phyloP scores from a whole-genome alignment of 78 protist species.

The Emiliania huxleyi region DNA sequence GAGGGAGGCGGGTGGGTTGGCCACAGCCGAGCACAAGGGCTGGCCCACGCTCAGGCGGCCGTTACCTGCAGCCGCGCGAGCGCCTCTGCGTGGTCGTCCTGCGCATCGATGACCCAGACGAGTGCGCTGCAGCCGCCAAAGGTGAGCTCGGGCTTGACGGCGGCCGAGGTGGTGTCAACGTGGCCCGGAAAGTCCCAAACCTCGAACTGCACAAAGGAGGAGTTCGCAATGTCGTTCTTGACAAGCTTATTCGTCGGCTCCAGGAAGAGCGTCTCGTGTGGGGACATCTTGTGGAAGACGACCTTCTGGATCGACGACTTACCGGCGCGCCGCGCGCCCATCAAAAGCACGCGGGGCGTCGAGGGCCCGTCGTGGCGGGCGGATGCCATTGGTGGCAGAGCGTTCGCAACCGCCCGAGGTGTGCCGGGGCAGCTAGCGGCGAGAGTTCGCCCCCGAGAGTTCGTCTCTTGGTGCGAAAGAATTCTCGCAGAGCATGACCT shows the following conservation, averaged over 20 bases:
- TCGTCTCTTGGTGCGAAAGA: too few species aligned
- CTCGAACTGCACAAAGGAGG: slow-evolving; percentile 86
- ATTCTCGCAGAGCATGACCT: too few species aligned
- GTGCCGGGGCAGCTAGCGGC: too few species aligned
- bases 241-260: slow-evolving; percentile 68
- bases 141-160: slow-evolving; percentile 68
- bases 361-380: too few species aligned
- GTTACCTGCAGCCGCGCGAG: slow-evolving; percentile 59
- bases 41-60: too few species aligned
- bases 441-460: too few species aligned
- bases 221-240: slow-evolving; percentile 73
- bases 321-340: slow-evolving; percentile 82
- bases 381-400: not conserved
- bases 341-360: slow-evolving; percentile 62
- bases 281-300: slow-evolving; percentile 93
- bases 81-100: slow-evolving; percentile 71
- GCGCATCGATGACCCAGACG: slow-evolving; percentile 88
- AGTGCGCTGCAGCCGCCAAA: slow-evolving; percentile 88
- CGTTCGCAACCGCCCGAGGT: too few species aligned
- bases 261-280: slow-evolving; percentile 92
- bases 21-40: too few species aligned
- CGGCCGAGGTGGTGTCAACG: not conserved
- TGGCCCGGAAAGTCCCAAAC: slow-evolving; percentile 95
- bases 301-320: slow-evolving; percentile 89
- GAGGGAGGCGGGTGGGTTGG: too few species aligned